Evolutionary conservation across 176 grass and related monocot species (phyloP).

Genomic region (Alopecurus myosuroides): DNA sequence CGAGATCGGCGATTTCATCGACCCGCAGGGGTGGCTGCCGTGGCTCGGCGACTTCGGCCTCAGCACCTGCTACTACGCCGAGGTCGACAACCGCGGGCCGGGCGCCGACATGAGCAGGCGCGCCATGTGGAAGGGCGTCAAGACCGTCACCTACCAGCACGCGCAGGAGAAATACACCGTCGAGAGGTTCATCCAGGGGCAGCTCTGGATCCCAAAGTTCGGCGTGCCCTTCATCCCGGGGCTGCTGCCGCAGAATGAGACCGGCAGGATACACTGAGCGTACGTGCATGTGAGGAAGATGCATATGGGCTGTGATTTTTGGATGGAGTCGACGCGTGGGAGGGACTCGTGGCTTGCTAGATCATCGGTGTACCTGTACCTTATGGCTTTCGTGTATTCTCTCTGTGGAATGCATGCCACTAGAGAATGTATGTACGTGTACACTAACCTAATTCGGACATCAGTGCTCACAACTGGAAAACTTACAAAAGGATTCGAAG

Average conservation of each 20-base stretch:
- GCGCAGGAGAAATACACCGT: slow-evolving; percentile 51
- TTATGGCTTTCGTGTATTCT: neutral
- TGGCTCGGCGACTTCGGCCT: slow-evolving; percentile 68
- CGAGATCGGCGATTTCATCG: slow-evolving; percentile 54
- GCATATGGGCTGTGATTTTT: neutral
- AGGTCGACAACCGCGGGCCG: slow-evolving; percentile 56
- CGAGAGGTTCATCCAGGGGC: slow-evolving; percentile 64
- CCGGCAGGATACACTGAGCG: slow-evolving; percentile 40
- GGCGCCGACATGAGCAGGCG: slow-evolving; percentile 42
- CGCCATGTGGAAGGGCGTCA: slow-evolving; percentile 58
- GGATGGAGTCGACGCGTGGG: neutral
- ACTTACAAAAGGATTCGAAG: too few species aligned
- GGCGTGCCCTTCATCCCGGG: slow-evolving; percentile 56
- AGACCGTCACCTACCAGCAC: slow-evolving; percentile 28
- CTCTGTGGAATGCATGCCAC: neutral
- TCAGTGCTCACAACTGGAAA: neutral
- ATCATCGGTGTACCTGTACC: neutral
- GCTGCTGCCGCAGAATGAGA: slow-evolving; percentile 28
- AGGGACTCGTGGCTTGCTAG: neutral
- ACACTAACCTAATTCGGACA: neutral
- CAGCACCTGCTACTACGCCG: slow-evolving; percentile 72
- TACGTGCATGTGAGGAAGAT: neutral
- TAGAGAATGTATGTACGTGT: neutral
- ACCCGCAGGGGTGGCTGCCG: slow-evolving; percentile 56
- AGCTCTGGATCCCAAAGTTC: slow-evolving; percentile 49